Base-by-base conservation (phyloP, 1,284 basidiomycete species). In the Fistulina hepatica region DNA sequence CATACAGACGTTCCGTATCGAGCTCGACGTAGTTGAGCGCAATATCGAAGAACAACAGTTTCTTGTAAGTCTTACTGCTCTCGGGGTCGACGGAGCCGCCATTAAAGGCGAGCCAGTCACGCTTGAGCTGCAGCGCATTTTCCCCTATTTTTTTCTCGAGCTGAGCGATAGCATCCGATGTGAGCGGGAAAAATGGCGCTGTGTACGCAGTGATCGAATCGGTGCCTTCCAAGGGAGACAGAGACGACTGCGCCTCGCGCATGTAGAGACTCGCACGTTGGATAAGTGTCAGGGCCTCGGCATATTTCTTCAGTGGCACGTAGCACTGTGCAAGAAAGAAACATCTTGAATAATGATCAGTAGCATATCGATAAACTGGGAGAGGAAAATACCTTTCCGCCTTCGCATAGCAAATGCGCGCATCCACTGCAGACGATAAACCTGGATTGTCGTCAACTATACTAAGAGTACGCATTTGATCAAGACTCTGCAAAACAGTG, bases 11-110 rank as follows among this genome's bases (percentile, higher is more conserved):
- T 32, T 88, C 83, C 73, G 92, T 80, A 51, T 86, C 83, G 40
- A 90, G 56, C 49, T 82, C 76, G 39, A 90, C 77, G 51, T 93
- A 94, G 59, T 93, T 94, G 53, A 91, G 76, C n/a, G 89, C 91
- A 47, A 89, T 83, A 55, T 94, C 88, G 59, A 91, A 94, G 66
- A 94, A 94, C 22, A 90, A 53, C 6, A 84, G 85, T 55, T 92
- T 92, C 61, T 81, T 78, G 56, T 76, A 63, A 21, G 63, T 54
- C 28, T 31, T 31, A 45, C 67, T 67, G 30, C 61, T 51, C 39
- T 68, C 66, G 0, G 57, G 54, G 4, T 63, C 56, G 17, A 60
- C 52, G 6, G 63, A 59, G 5, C 81, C 81, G 3, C 86, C 81
- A 45, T 84, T 83, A 54, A 73, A 71, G 1, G 75, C 67, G 49